Evolutionary conservation across 768 basidiomycete genomes (phyloP).

Genomic region (Daedalea quercina): DNA sequence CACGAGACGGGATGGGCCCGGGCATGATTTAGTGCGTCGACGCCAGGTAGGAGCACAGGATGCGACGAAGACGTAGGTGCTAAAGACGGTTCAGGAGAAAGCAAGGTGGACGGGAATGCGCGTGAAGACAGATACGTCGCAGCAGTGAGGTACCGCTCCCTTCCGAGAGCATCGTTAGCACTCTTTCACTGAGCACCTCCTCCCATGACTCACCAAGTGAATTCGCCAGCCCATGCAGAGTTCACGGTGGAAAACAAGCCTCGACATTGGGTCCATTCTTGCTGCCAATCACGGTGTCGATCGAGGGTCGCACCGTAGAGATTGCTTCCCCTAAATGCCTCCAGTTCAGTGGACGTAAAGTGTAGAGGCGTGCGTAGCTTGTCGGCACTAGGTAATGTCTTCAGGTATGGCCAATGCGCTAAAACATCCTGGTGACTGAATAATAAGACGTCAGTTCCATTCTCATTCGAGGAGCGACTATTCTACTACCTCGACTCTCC

Average conservation of each 20-base stretch:
- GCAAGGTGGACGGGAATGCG: slow-evolving; percentile 82
- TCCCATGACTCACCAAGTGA: slow-evolving; percentile 55
- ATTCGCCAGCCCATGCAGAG: slow-evolving; percentile 36
- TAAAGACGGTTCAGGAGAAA: slow-evolving; percentile 51
- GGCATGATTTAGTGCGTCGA: slow-evolving; percentile 84
- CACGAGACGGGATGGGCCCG: slow-evolving; percentile 80
- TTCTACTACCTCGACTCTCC: slow-evolving; percentile 1
- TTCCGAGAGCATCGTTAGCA: slow-evolving; percentile 21
- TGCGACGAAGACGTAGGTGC: slow-evolving; percentile 44
- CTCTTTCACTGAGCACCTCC: background rate
- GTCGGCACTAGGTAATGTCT: slow-evolving; percentile 50
- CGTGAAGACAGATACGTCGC: slow-evolving; percentile 81
- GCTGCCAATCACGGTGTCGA: slow-evolving; percentile 51
- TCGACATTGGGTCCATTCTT: slow-evolving; percentile 56
- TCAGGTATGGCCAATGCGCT: slow-evolving; percentile 57
- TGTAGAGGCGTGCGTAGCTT: slow-evolving; percentile 68
- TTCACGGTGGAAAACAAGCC: slow-evolving; percentile 30
- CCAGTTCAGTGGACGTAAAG: slow-evolving; percentile 57
- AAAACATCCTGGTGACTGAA: slow-evolving; percentile 5
- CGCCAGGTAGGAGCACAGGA: slow-evolving; percentile 80
- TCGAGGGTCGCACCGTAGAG: slow-evolving; percentile 72
- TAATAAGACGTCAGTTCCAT: background rate
- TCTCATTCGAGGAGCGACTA: background rate
- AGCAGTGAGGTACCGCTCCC: slow-evolving; percentile 67
- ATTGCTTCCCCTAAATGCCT: slow-evolving; percentile 71